Conservation (phyloP, 306 rosid species). For the Arachis stenosperma region DNA sequence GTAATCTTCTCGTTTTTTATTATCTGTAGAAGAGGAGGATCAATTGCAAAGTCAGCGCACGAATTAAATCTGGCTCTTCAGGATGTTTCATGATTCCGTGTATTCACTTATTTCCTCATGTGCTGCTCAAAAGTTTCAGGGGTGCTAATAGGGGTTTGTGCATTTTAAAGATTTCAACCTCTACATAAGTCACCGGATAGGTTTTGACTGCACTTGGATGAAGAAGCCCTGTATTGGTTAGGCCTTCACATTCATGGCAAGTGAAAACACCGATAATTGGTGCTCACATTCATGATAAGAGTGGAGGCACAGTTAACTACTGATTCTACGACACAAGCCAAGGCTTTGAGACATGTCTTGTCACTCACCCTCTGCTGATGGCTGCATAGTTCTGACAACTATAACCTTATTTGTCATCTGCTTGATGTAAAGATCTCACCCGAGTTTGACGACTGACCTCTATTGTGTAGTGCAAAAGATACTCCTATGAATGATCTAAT, state of each 20-base stretch:
- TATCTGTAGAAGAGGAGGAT: slow-evolving; percentile 85
- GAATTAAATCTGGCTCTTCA: slow-evolving; percentile 87
- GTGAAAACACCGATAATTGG: slow-evolving; percentile 2
- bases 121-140: slow-evolving; percentile 30
- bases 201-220: slow-evolving; percentile 2
- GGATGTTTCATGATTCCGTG: slow-evolving; percentile 66
- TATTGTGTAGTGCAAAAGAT: slow-evolving; percentile 31
- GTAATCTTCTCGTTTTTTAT: slow-evolving; percentile 42
- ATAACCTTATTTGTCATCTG: slow-evolving; percentile 28
- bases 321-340: slow-evolving; percentile 47
- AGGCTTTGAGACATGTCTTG: slow-evolving; percentile 41
- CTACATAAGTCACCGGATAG: slow-evolving; percentile 50
- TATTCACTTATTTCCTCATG: slow-evolving; percentile 30
- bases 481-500: slow-evolving; percentile 25
- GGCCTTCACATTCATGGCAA: no score
- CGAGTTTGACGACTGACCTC: slow-evolving; percentile 47
- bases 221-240: slow-evolving; percentile 25
- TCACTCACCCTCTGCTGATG: slow-evolving; percentile 40
- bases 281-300: slow-evolving; percentile 42
- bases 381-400: slow-evolving; percentile 55
- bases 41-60: slow-evolving; percentile 85
- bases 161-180: slow-evolving; percentile 55
- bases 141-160: slow-evolving; percentile 54
- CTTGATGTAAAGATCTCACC: slow-evolving; percentile 44
- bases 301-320: slow-evolving; percentile 52